Base-by-base conservation (phyloP, 129 eudicot species). In the Calendula officinalis region DNA sequence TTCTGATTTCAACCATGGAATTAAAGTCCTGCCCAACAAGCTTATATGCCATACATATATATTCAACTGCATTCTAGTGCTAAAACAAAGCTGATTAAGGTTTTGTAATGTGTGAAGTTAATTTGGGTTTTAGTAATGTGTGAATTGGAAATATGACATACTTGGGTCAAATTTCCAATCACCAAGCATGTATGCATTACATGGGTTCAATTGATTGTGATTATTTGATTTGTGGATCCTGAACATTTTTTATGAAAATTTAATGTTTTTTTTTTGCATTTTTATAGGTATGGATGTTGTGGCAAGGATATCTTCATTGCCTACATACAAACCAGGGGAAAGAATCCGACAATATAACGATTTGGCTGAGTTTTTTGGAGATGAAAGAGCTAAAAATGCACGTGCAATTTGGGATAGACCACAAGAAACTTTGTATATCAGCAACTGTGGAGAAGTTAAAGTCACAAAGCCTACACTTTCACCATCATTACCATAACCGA, bases 361-460 rank as follows among this genome's bases (percentile, higher is more conserved):
- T 36, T 71, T 92, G 34, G 99, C 99, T 0, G 96, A 85, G 83
- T 85, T 85, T 69, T 13, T 92, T 16, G 99, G 99, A 17, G 99
- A 92, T 38, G 99, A 62, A 55, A 88, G 99, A 83, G 99, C 99
- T 34, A 86, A 82, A 76, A 82, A 2, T 53, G 99, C 95, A 2
- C 96, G 99, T 14, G 86, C 84, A 7, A 80, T 88, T 38, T 92
- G 99, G 99, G 79, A 92, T 66, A 74, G 73, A 37, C 99, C 99
- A 35, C 95, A 81, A 16, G 69, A 88, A 68, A 85, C 99, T 13
- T 56, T 92, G 9, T 92, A 88, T 62, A 88, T 88, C 34, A 92
- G 99, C 45, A 82, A 88, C 67, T 92, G 99, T 69, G 99, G 99
- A 27, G 96, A 78, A 48, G 69, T 88, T 27, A 78, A 75, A 73